phyloP scores from a whole-genome alignment of 306 rosid species.

The Argentina anserina region DNA sequence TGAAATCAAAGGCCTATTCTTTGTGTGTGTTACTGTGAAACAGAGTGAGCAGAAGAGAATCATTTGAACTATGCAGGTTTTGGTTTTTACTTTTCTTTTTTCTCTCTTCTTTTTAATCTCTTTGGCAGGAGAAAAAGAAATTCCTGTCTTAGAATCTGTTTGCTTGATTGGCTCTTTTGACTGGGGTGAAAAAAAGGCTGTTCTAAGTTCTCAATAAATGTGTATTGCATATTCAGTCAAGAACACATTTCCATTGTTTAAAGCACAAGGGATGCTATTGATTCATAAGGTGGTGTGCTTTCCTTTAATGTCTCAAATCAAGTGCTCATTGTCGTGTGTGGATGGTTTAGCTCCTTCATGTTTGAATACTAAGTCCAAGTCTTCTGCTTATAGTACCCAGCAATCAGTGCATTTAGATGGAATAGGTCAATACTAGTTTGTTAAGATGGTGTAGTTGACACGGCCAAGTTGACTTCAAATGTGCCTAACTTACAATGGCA shows the following conservation, averaged over 20 bases:
- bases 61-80: not conserved
- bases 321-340: not conserved
- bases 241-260: not conserved
- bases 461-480: not conserved
- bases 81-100: constrained; percentile 17
- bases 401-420: not conserved
- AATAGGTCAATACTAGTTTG: constrained; percentile 2
- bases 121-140: constrained; percentile 11
- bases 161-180: constrained; percentile 22
- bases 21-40: not conserved
- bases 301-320: not conserved
- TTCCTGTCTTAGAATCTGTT: constrained; percentile 22
- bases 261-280: not conserved
- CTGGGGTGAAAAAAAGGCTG: constrained; percentile 7
- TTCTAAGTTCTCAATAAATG: constrained; percentile 11
- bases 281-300: not conserved
- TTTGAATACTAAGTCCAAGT: not conserved
- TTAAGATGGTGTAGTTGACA: not conserved
- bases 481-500: not conserved
- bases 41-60: not conserved
- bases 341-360: not conserved
- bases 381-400: not conserved
- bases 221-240: constrained; percentile 16
- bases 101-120: constrained; percentile 19
- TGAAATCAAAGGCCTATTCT: not conserved